Conservation (phyloP, 2,329 filamentous ascomycete species). For the Hypoxylon sp. region DNA sequence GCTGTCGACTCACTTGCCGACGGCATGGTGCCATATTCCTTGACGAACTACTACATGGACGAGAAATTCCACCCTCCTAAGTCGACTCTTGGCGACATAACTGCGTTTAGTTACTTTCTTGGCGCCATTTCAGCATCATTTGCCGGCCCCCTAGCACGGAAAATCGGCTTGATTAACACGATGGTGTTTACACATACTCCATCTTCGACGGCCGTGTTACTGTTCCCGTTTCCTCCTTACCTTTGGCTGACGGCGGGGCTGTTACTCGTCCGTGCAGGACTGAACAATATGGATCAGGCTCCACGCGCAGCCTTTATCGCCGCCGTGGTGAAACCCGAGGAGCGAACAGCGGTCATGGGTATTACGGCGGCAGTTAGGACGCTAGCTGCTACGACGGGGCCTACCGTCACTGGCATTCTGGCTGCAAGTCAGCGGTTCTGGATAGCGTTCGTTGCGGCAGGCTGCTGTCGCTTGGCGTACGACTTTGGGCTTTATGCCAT, state of each 20-base stretch:
- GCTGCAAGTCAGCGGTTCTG: constrained; percentile 69
- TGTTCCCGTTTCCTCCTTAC: constrained; percentile 70
- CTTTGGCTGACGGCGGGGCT: constrained; percentile 68
- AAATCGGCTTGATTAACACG: constrained; percentile 74
- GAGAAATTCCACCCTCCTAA: constrained; percentile 69
- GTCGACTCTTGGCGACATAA: constrained; percentile 71
- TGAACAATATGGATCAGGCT: constrained; percentile 80
- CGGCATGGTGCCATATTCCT: constrained; percentile 72
- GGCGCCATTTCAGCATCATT: constrained; percentile 68
- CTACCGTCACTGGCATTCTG: constrained; percentile 69
- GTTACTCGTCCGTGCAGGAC: constrained; percentile 70
- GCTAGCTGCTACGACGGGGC: constrained; percentile 68
- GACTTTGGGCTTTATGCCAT: constrained; percentile 71
- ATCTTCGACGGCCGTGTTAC: constrained; percentile 71
- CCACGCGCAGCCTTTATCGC: constrained; percentile 77
- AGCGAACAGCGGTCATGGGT: constrained; percentile 79
- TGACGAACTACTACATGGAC: constrained; percentile 73
- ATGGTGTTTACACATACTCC: constrained; percentile 76
- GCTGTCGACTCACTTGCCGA: constrained; percentile 75
- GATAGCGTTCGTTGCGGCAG: constrained; percentile 73
- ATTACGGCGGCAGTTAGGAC: constrained; percentile 74
- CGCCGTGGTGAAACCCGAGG: constrained; percentile 74
- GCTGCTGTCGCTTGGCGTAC: constrained; percentile 67
- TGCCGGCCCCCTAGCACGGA: constrained; percentile 69
- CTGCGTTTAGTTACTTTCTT: constrained; percentile 68